Evolutionary conservation across 148 eudicot species (phyloP).

Genomic region (Persicaria maculosa): DNA sequence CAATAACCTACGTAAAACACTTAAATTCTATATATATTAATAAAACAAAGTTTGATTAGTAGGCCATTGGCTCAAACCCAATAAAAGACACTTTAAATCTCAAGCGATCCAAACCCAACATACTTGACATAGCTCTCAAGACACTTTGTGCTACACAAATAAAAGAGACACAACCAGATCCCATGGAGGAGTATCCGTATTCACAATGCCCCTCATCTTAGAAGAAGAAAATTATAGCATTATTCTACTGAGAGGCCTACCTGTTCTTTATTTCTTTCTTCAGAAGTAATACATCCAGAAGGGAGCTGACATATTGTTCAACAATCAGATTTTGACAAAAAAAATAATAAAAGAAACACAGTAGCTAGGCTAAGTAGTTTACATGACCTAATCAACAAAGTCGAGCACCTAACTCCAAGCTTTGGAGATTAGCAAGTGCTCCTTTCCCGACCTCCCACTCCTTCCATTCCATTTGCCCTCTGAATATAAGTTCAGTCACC

Average conservation of each 20-base stretch:
- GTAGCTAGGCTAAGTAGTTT: too few species aligned
- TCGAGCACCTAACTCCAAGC: too few species aligned
- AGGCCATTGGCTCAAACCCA: too few species aligned
- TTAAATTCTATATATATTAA: too few species aligned
- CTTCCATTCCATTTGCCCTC: too few species aligned
- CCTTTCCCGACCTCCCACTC: too few species aligned
- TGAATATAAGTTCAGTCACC: too few species aligned
- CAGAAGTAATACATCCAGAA: slow-evolving; percentile 68
- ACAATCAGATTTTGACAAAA: too few species aligned
- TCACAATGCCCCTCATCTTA: background rate
- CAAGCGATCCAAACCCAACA: background rate
- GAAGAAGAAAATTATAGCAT: background rate
- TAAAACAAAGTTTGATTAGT: too few species aligned
- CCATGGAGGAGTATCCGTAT: background rate
- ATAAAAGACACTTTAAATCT: background rate
- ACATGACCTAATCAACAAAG: too few species aligned
- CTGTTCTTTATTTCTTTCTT: slow-evolving; percentile 70
- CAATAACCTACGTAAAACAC: slow-evolving; percentile 13
- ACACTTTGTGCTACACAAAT: background rate
- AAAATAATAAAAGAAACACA: too few species aligned
- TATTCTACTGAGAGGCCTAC: slow-evolving; percentile 17
- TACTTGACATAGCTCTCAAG: background rate
- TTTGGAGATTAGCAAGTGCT: too few species aligned
- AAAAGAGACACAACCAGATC: background rate
- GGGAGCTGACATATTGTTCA: slow-evolving; percentile 38